A percentile compares a stretch with the other conserved stretches of the same genome.
Evolutionary conservation across 2,329 filamentous ascomycete species (phyloP).

Genomic region (Verticillium longisporum): DNA sequence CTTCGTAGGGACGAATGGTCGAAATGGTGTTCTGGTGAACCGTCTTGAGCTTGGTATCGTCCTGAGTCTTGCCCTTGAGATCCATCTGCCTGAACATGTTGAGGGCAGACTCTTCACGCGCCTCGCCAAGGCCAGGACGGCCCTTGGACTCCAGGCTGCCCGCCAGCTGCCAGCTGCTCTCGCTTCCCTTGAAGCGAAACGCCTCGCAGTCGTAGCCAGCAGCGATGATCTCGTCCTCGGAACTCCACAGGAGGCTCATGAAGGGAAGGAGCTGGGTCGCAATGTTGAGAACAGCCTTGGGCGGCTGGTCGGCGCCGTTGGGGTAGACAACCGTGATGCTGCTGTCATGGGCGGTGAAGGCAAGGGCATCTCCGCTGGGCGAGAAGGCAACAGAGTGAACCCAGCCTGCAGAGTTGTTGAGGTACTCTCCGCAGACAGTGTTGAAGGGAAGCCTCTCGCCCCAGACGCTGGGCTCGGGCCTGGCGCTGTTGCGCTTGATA

Average conservation of each 20-base stretch:
- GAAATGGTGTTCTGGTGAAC: slow-evolving; percentile 95
- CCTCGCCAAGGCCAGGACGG: slow-evolving; percentile 50
- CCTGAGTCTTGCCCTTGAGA: slow-evolving; percentile 84
- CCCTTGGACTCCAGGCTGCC: slow-evolving; percentile 75
- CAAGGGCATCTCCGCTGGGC: slow-evolving; percentile 84
- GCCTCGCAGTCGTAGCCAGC: slow-evolving; percentile 89
- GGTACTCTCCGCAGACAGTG: slow-evolving; percentile 92
- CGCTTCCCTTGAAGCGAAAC: slow-evolving; percentile 77
- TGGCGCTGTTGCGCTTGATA: slow-evolving; percentile 87
- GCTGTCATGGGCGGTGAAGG: slow-evolving; percentile 92
- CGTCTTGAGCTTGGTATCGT: slow-evolving; percentile 91
- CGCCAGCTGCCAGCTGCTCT: slow-evolving; percentile 74
- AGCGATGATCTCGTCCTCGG: slow-evolving; percentile 88
- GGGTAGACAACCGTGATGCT: slow-evolving; percentile 96
- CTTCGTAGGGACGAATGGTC: slow-evolving; percentile 71
- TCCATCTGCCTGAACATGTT: slow-evolving; percentile 99
- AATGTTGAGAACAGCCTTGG: slow-evolving; percentile 82
- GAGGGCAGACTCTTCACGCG: slow-evolving; percentile 81
- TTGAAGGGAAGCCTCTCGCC: slow-evolving; percentile 95
- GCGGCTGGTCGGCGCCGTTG: slow-evolving; percentile 81
- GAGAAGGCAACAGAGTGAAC: slow-evolving; percentile 91
- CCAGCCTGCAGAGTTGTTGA: slow-evolving; percentile 97
- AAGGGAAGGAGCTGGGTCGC: slow-evolving; percentile 88
- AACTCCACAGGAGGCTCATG: slow-evolving; percentile 86
- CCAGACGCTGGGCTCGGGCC: slow-evolving; percentile 84